Percentiles rank a stretch among this genome's conserved stretches.
These are phyloP conservation scores for Termitomyces sp. DNA, from an alignment of 768 basidiomycete species.

Conservation along the genomic window DNA sequence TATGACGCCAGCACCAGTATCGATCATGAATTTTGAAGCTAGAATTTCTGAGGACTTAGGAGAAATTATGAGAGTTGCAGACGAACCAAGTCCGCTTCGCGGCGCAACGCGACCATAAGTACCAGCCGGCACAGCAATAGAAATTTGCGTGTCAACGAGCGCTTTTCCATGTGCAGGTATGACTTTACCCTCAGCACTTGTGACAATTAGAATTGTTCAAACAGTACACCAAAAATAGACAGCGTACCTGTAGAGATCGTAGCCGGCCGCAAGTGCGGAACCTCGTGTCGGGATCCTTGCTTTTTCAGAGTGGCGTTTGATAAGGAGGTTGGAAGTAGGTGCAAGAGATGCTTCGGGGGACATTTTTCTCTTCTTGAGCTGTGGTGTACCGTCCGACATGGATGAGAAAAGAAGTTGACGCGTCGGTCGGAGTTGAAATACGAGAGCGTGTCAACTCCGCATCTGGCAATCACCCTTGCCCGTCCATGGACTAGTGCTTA, in stretches of 20 bases:
- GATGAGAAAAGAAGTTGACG: slow-evolving; percentile 16
- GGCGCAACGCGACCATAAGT: slow-evolving; percentile 98
- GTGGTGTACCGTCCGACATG: slow-evolving; percentile 27
- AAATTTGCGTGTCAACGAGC: slow-evolving; percentile 84
- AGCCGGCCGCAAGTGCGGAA: slow-evolving; percentile 82
- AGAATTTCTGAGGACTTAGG: not conserved
- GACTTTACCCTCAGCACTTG: slow-evolving; percentile 76
- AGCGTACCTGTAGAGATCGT: slow-evolving; percentile 87
- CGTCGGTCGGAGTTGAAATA: slow-evolving; percentile 30
- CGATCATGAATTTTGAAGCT: slow-evolving; percentile 98
- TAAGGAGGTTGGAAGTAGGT: slow-evolving; percentile 49
- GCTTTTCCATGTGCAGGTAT: slow-evolving; percentile 92
- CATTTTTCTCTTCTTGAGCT: slow-evolving; percentile 58
- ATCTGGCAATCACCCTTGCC: slow-evolving; percentile 2
- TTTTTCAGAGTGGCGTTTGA: slow-evolving; percentile 80
- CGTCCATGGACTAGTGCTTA: too few species aligned
- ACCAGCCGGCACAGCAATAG: slow-evolving; percentile 88
- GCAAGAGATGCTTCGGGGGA: slow-evolving; percentile 25
- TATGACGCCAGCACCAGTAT: slow-evolving; percentile 95
- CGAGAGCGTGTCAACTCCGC: slow-evolving; percentile 28
- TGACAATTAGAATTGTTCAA: not conserved
- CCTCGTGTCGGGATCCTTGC: slow-evolving; percentile 86
- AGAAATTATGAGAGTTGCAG: not conserved
- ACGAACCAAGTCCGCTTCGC: slow-evolving; percentile 87
- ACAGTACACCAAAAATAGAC: not conserved